Base-by-base conservation (phyloP, 1,139 yeast species). In the Meyerozyma sp. region DNA sequence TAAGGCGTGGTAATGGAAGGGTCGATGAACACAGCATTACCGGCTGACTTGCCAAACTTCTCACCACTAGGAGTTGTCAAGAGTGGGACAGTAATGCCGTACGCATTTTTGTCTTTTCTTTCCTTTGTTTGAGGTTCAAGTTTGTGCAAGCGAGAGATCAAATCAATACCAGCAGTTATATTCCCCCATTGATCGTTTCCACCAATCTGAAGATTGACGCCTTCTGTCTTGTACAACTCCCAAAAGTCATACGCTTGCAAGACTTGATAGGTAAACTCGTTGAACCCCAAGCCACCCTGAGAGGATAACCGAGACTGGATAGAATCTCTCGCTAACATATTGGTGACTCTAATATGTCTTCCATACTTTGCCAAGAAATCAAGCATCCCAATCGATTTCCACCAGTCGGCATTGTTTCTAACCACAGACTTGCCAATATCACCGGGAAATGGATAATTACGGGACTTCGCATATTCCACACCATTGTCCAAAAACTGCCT, bases 141-240 rank as follows among this genome's bases (percentile, higher is more conserved):
- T 37, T 63, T 63, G 40, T 65, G 70, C 43, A 88, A 62, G 50
- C 96, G 70, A 1, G 84, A 73, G 38, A 93, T 89, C 46, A 94
- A 70, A 57, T 93, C 98, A 41, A 88, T 79, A 0, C 99, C 99
- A 0, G 98, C 98, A 5, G 95, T 89, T 49, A 94, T 94, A 56
- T 93, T 93, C 1, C 99, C 99, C 93, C 97, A 93, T 63, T 93
- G 99, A 60, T 93, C 98, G 58, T 86, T 90, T 8, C 99, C 99
- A 13, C 99, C 99, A 23, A 94, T 81, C 65, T 93, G 97, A 30
- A 90, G 63, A 41, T 75, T 71, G 37, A 93, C 94, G 3, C 70
- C 66, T 34, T 79, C 68, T 13, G 75, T 61, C 39, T 74, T 73
- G 65, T 81, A 81, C 50, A 94, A 68, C 57, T 91, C 90, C 78